Evolutionary conservation across 2,329 filamentous ascomycete genomes (phyloP).

Genomic region (Zymoseptoria brevis): DNA sequence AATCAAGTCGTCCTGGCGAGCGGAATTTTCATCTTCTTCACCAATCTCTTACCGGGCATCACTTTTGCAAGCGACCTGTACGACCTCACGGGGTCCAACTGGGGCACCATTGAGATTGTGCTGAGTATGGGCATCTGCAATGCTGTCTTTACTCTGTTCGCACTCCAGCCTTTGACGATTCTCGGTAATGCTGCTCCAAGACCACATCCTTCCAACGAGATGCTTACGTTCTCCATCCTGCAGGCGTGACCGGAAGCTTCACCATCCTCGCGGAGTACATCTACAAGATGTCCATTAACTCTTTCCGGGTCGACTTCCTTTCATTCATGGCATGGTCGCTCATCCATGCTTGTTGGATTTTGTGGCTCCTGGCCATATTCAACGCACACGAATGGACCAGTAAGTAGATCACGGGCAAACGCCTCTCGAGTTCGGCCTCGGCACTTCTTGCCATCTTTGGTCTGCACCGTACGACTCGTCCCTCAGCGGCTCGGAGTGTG

Average conservation of each 20-base stretch:
- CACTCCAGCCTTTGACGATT: constrained; percentile 56
- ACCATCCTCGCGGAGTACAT: constrained; percentile 61
- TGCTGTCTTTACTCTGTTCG: constrained; percentile 53
- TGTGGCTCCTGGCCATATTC: constrained; percentile 55
- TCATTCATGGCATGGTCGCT: constrained; percentile 26
- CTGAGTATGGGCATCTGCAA: constrained; percentile 59
- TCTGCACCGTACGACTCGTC: too few species aligned
- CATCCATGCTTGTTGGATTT: constrained; percentile 59
- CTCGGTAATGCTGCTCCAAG: not conserved
- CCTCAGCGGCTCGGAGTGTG: too few species aligned
- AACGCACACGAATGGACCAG: constrained; percentile 63
- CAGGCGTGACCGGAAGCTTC: constrained; percentile 31
- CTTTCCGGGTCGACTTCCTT: constrained; percentile 27
- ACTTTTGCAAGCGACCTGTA: constrained; percentile 60
- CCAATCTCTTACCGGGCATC: constrained; percentile 58
- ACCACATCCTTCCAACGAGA: not conserved
- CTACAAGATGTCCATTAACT: constrained; percentile 49
- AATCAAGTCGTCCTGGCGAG: constrained; percentile 58
- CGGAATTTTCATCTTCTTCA: constrained; percentile 60
- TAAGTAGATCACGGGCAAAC: not conserved
- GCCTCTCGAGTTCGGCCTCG: too few species aligned
- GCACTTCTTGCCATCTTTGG: too few species aligned
- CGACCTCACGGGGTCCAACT: constrained; percentile 53
- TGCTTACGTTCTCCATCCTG: not conserved
- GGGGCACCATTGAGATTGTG: constrained; percentile 60